Base-by-base conservation (phyloP, 306 rosid genomes). In the Hippophae tibetana region DNA sequence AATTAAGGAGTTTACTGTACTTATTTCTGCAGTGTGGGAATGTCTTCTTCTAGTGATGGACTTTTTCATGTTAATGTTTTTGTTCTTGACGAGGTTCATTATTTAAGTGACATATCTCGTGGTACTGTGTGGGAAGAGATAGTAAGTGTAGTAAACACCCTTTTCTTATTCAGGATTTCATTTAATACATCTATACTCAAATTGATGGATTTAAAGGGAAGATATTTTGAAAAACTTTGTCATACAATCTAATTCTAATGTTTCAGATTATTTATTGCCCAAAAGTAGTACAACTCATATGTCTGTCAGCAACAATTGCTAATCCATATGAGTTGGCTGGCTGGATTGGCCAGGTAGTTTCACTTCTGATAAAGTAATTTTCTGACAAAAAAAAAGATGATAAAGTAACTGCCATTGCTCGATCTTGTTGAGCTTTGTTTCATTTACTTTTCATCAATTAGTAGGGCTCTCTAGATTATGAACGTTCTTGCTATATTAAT, bases 61-160 rank as follows among this genome's bases (percentile, higher is more conserved):
- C 96, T 92, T 63, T 86, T 80, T 62, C 81, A 81, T 55, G 98
- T 92, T 54, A 95, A 92, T 71, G 96, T 82, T 53, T 87, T 92
- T 65, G 89, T 92, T 66, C 78, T 92, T 79, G 98, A 92, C 59
- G 98, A 92, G 81, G 98, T 92, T 80, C 98, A 92, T 83, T 92
- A 92, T 69, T 86, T 92, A 45, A 92, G 98, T 53, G 98, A 92
- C 76, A 85, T 92, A 69, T 92, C 86, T 55, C 92, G 96, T 8
- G 98, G 98, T 62, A 87, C 96, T 50, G 98, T 87, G 71, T 87
- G 92, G 98, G 95, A 92, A 76, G 98, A 92, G 74, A 85, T 92
- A 65, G 98, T 92, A 76, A 79, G 98, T 72, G 23, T 18, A 18
- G 23, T 18, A 18, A 18, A 67, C 54, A 62, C 23, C 57, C 64